These are phyloP conservation scores for Aurifilum marmelostoma DNA, from an alignment of 2,329 filamentous ascomycete genomes.

Conservation along the genomic window DNA sequence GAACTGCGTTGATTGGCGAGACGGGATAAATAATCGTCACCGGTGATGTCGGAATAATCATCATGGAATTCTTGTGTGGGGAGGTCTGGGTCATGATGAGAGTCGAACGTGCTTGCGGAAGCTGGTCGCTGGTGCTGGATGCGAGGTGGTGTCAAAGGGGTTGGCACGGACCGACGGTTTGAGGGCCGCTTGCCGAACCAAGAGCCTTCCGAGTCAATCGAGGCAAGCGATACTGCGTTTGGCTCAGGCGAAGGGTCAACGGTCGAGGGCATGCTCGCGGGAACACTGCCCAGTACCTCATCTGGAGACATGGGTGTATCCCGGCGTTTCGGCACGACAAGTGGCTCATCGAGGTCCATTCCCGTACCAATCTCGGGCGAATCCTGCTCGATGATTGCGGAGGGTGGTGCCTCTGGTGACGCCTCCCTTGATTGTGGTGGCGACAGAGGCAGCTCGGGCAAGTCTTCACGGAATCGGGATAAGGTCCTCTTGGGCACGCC, in stretches of 20 bases:
- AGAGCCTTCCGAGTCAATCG: conserved; percentile 92
- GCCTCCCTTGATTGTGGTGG: conserved; percentile 81
- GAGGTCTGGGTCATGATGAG: conserved; percentile 55
- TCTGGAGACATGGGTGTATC: conserved; percentile 30
- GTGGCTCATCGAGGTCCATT: conserved; percentile 33
- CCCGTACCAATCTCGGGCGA: conserved; percentile 29
- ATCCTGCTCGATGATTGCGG: conserved; percentile 34
- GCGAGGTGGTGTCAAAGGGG: conserved; percentile 37
- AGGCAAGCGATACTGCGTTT: conserved; percentile 85
- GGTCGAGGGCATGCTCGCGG: conserved; percentile 23
- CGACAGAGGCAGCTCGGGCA: conserved; percentile 85
- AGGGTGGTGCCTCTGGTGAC: conserved; percentile 64
- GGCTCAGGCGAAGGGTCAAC: conserved; percentile 57
- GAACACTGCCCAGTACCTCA: conserved; percentile 11
- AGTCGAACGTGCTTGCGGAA: conserved; percentile 32
- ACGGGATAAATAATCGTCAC: conserved; percentile 75
- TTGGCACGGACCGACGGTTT: conserved; percentile 43
- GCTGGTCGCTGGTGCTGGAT: conserved; percentile 41
- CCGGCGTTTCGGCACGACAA: conserved; percentile 36
- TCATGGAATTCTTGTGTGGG: conserved; percentile 52
- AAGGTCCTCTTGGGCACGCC: conserved; percentile 74
- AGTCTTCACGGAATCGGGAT: conserved; percentile 89
- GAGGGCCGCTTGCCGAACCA: conserved; percentile 67
- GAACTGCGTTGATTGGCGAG: conserved; percentile 41
- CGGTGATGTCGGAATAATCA: conserved; percentile 63